Base-by-base conservation (phyloP, 768 basidiomycete genomes). In the Kwoniella sp. region DNA sequence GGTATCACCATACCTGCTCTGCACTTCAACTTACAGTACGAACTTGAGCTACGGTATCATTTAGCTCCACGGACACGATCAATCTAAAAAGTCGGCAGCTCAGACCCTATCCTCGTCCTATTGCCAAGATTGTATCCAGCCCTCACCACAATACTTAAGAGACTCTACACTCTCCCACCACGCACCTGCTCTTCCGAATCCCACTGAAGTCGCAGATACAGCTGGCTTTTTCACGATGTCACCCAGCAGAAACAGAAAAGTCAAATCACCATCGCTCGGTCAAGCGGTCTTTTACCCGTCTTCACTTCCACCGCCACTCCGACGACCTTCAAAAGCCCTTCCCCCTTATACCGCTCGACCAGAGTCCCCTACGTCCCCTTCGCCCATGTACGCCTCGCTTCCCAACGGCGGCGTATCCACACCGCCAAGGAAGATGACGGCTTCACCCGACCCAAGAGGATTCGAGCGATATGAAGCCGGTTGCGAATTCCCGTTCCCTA, bases 241-340 rank as follows among this genome's bases (percentile, higher is more conserved):
- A 19, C 64, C 64, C 21, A 51, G 26, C 44, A 36, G 58, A 27
- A 44, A 51, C 44, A 58, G 53, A 17, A 65, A 60, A 26, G 52
- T 21, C 44, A 65, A 56, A 24, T 48, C 62, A 22, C 62, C 55
- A 40, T 60, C 66, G n/a, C 55, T 70, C 40, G 69, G 63, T 57
- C 69, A 67, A 55, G 58, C 69, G 22, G 69, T 70, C 33, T 70
- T 70, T 54, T 70, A 70, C 33, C 63, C 65, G 24, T 52, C 25
- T 19, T 52, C 63, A 6, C 49, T 58, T 2, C 59, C 65, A 26
- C 59, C 69, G 5, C 66, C 69, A 13, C 57, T 54, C 25, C 44
- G 58, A 17, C 36, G 40, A 44, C 26, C 58, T 22, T 60, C 58
- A 8, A 65, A 59, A 37, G 49, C 46, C 17, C 22, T 49, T 17